Conservation (phyloP, 2,329 filamentous ascomycete genomes). For the Cordyceps militaris region DNA sequence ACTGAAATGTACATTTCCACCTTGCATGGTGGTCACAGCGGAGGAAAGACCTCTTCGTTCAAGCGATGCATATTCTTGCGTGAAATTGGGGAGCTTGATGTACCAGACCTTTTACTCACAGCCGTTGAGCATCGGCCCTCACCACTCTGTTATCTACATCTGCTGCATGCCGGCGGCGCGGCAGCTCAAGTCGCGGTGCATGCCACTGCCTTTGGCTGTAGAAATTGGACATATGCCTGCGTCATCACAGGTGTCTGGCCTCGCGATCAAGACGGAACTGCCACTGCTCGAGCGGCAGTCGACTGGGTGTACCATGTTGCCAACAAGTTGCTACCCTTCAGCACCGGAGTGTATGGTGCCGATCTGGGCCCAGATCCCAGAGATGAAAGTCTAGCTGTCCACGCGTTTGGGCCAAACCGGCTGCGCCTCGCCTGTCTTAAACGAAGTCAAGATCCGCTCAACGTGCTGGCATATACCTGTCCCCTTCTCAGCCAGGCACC, state of each 20-base stretch:
- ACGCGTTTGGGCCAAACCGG: slow-evolving; percentile 51
- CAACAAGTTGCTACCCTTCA: slow-evolving; percentile 39
- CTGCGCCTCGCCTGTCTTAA: slow-evolving; percentile 46
- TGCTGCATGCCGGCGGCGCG: slow-evolving; percentile 52
- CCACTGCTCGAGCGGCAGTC: slow-evolving; percentile 30
- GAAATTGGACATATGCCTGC: slow-evolving; percentile 58
- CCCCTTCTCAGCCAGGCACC: slow-evolving; percentile 33
- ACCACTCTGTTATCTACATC: slow-evolving; percentile 52
- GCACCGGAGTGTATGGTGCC: slow-evolving; percentile 48
- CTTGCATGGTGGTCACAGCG: slow-evolving; percentile 52
- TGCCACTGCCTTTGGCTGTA: slow-evolving; percentile 54
- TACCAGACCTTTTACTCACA: slow-evolving; percentile 32
- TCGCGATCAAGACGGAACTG: slow-evolving; percentile 42
- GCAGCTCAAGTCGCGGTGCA: slow-evolving; percentile 33
- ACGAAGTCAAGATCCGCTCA: slow-evolving; percentile 37
- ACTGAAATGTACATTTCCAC: slow-evolving; percentile 53
- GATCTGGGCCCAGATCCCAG: slow-evolving; percentile 57
- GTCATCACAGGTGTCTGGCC: slow-evolving; percentile 57
- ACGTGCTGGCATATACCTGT: slow-evolving; percentile 48
- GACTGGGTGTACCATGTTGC: slow-evolving; percentile 51
- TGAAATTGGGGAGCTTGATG: slow-evolving; percentile 27
- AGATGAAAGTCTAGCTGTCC: slow-evolving; percentile 42
- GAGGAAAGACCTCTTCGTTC: slow-evolving; percentile 55
- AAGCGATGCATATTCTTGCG: slow-evolving; percentile 57
- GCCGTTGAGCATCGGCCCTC: slow-evolving; percentile 44